Base-by-base conservation (phyloP, 2,329 filamentous ascomycete species). In the Arthrocladium fulminans region DNA sequence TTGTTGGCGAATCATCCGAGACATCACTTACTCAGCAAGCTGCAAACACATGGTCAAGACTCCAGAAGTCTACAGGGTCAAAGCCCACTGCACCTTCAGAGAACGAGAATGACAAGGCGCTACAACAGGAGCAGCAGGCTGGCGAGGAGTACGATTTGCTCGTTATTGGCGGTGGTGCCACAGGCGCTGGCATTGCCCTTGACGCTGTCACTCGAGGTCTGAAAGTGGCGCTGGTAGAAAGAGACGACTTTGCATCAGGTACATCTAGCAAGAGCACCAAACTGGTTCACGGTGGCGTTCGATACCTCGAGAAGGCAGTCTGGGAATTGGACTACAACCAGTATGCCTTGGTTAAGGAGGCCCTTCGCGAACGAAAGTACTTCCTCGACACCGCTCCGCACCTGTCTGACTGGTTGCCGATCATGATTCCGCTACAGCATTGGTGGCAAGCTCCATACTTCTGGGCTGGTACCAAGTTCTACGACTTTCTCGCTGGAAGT, bases 241-340 rank as follows among this genome's bases (percentile, higher is more conserved):
- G 85, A 53, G 86, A 90, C 64, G 86, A 92, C 67, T 92, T 90
- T 64, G 83, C 82, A 58, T 77, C 82, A 53, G 86, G 86, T 24
- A 90, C 86, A 34, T 88, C 84, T 70, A 87, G 83, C 66, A 90
- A 90, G 72, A 88, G 84, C 69, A 92, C 86, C 42, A 92, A 92
- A 68, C 74, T 92, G 46, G 86, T 92, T 15, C 86, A 92, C 67
- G 86, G 86, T 57, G 86, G 86, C 61, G 86, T 92, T 51, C 79
- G 86, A 56, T 92, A 90, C 63, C 73, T 92, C 50, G 86, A 92
- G 66, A 92, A 92, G 72, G 86, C 86, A 47, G 80, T 92, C 43
- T 88, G 82, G 81, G 85, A 89, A 64, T 72, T 90, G 59, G 86
- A 92, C 66, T 89, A 88, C 65, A 82, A 81, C 57, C 86, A 92